These are phyloP conservation scores for Deinandra increscens DNA, from an alignment of 129 eudicot genomes.

Conservation along the genomic window DNA sequence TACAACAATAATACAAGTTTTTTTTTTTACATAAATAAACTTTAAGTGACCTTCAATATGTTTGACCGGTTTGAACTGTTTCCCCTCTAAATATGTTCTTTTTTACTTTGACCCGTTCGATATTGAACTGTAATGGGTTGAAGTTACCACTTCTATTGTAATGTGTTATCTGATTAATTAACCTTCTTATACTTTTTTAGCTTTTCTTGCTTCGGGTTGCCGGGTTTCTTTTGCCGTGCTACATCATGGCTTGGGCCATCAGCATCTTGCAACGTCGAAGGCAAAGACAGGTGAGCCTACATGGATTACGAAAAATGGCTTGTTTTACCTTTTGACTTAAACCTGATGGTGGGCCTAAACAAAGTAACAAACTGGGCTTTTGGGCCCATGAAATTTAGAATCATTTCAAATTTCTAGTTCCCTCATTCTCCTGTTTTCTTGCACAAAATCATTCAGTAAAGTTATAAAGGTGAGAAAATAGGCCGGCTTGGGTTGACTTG, in stretches of 20 bases:
- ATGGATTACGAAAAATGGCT: neutral
- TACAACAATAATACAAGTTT: neutral
- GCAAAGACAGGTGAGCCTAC: conserved; percentile 72
- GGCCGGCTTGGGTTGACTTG: neutral
- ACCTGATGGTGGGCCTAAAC: neutral
- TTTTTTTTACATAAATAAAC: neutral
- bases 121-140: neutral
- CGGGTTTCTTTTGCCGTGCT: conserved; percentile 92
- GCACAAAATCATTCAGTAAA: neutral
- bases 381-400: neutral
- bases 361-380: neutral
- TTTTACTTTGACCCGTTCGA: neutral
- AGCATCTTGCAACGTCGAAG: conserved; percentile 89
- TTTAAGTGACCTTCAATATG: neutral
- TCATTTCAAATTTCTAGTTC: neutral
- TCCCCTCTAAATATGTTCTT: neutral
- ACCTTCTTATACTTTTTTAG: conserved; percentile 34
- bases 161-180: neutral
- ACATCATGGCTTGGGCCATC: conserved; percentile 88
- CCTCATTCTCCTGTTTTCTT: neutral
- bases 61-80: neutral
- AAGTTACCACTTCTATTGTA: neutral
- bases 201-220: conserved; percentile 81
- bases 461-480: neutral
- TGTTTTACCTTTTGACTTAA: neutral